phyloP scores from a whole-genome alignment of 495 filamentous ascomycete species.

The Penicillium pancosmium region DNA sequence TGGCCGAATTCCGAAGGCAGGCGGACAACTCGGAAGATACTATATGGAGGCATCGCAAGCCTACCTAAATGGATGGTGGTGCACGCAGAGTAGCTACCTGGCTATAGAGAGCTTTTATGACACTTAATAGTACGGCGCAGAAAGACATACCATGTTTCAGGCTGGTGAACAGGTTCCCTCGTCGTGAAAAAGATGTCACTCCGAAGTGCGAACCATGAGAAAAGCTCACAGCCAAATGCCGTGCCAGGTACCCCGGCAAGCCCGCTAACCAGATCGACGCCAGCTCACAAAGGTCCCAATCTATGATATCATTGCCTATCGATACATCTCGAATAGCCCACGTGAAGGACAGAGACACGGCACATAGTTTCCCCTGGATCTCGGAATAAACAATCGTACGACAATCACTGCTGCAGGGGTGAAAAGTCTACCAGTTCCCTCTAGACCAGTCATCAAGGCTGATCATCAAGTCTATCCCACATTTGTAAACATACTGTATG shows the following conservation, averaged over 20 bases:
- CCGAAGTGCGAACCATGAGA: too few species aligned
- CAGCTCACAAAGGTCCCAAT: neutral
- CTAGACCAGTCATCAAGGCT: neutral
- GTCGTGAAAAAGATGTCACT: too few species aligned
- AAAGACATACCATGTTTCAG: too few species aligned
- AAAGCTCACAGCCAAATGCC: neutral
- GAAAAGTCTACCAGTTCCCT: neutral
- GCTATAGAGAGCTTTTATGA: too few species aligned
- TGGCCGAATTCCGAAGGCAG: neutral
- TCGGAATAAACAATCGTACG: conserved; percentile 5
- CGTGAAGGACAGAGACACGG: neutral
- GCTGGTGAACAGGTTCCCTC: too few species aligned
- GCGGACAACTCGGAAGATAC: neutral
- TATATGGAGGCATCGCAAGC: neutral
- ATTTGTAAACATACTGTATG: too few species aligned
- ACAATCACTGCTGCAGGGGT: neutral
- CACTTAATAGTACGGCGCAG: too few species aligned
- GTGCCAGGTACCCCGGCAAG: neutral
- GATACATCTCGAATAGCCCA: conserved; percentile 3
- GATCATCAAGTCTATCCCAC: conserved; percentile 3
- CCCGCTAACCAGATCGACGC: neutral
- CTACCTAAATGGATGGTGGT: too few species aligned
- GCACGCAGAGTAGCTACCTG: too few species aligned
- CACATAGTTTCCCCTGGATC: conserved; percentile 1
- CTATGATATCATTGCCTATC: neutral